Percentiles rank a stretch among this genome's conserved stretches.
phyloP scores from a whole-genome alignment of 2,329 filamentous ascomycete species.

The Purpureocillium takamizusanense region DNA sequence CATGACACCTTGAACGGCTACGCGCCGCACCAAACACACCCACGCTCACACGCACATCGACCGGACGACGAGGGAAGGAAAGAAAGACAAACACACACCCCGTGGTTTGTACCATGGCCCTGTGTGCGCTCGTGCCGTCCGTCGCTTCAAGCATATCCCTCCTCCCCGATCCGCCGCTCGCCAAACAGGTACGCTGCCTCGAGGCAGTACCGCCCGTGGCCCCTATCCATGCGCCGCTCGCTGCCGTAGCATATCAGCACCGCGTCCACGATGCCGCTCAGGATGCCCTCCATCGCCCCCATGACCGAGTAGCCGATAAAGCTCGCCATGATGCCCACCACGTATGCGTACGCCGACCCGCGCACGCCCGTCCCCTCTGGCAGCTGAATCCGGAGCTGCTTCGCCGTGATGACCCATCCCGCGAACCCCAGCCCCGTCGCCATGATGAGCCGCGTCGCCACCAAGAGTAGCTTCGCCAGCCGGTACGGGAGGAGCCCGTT shows the following conservation, averaged over 20 bases:
- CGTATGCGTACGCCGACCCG: slow-evolving; percentile 88
- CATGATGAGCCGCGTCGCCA: slow-evolving; percentile 87
- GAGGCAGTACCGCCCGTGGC: slow-evolving; percentile 72
- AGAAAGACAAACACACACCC: too few relatives aligned
- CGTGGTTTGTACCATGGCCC: too few relatives aligned
- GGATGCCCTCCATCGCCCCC: slow-evolving; percentile 80
- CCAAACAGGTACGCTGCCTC: slow-evolving; percentile 88
- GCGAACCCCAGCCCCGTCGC: slow-evolving; percentile 83
- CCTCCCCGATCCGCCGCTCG: slow-evolving; percentile 32
- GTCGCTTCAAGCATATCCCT: slow-evolving; percentile 6
- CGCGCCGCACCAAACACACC: not conserved
- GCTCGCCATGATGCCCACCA: slow-evolving; percentile 84
- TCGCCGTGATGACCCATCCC: slow-evolving; percentile 91
- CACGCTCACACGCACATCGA: too few relatives aligned
- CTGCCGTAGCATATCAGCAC: slow-evolving; percentile 91
- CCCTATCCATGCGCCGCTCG: slow-evolving; percentile 62
- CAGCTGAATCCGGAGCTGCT: slow-evolving; percentile 57
- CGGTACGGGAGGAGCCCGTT: slow-evolving; percentile 72
- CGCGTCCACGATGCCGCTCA: slow-evolving; percentile 80
- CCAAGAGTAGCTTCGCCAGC: slow-evolving; percentile 82
- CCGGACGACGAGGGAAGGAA: too few relatives aligned
- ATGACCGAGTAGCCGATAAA: slow-evolving; percentile 93
- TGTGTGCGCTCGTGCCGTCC: too few relatives aligned
- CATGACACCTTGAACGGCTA: not conserved
- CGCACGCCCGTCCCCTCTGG: slow-evolving; percentile 47